Percentiles rank a stretch among this genome's conserved stretches.
Conservation (phyloP, 2,329 filamentous ascomycete species). For the Calonectria hongkongensis region DNA sequence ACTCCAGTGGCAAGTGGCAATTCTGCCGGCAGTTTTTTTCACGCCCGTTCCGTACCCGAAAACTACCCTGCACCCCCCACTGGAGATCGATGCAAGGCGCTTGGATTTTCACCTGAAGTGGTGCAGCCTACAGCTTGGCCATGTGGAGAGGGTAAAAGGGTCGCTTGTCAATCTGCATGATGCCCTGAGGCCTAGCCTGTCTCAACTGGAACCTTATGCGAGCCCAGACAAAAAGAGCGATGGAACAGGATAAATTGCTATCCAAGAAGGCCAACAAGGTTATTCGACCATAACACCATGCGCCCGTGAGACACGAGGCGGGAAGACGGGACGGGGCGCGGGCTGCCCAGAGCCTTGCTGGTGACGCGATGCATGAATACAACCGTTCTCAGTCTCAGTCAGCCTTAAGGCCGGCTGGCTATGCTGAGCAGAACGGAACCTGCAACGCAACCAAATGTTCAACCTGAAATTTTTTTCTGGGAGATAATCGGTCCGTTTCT, state of each 20-base stretch:
- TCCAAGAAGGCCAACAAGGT: slow-evolving; percentile 10
- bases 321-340: slow-evolving; percentile 27
- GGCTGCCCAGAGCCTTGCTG: slow-evolving; percentile 9
- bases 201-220: slow-evolving; percentile 24
- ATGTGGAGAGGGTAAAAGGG: slow-evolving; percentile 9
- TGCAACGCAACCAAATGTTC: not conserved
- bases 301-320: slow-evolving; percentile 5
- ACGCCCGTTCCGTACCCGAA: not conserved
- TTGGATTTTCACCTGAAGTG: slow-evolving; percentile 19
- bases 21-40: slow-evolving; percentile 21
- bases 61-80: slow-evolving; percentile 30
- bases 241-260: not conserved
- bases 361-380: not conserved
- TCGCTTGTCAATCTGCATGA: slow-evolving; percentile 15
- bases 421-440: slow-evolving; percentile 5
- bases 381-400: not conserved
- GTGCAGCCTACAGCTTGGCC: slow-evolving; percentile 25
- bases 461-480: not conserved
- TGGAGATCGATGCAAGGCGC: slow-evolving; percentile 16
- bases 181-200: slow-evolving; percentile 23
- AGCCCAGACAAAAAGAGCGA: not conserved
- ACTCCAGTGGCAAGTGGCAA: not conserved
- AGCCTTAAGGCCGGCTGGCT: not conserved
- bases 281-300: not conserved
- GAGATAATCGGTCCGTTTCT: slow-evolving; percentile 18